Evolutionary conservation across 768 basidiomycete genomes (phyloP), one percentile per base, ranked within the genome.

Genomic region (Auriscalpium vulgare): DNA sequence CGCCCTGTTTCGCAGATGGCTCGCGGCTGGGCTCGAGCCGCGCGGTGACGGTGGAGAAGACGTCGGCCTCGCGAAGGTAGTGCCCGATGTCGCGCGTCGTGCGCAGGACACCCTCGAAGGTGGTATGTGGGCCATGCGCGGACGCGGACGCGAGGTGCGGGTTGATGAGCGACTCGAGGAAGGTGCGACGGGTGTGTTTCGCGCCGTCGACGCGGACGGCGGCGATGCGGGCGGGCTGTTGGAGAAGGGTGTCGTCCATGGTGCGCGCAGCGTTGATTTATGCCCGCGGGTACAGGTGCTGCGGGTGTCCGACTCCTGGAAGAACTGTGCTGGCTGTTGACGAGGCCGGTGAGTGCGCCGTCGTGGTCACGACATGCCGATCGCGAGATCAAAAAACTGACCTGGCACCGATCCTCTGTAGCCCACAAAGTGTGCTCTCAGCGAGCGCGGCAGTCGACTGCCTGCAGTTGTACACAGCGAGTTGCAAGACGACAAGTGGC

Each of bases 191-290:
- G 0, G 95, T 97, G 34, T 77, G 70, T 3, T 71, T 68, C 1
- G 91, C 85, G 54, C 93, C 93, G 61, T 88, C 82, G 13, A 98
- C 79, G 57, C 87, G 87, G 16, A 99, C 85, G 1, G 88, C 76
- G 13, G 85, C 80, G 50, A 99, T 77, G 40, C 78, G 76, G 50
- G 90, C 69, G 0, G 84, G 84, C 0, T 84, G 77, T 14, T 83
- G 73, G 49, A 89, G 71, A 63, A 87, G 92, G 17, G 71, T 73
- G 58, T 82, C 47, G 47, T 47, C 47, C n/a, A 29, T 47, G 47
- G n/a, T 13, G 17, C 29, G 23, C 23, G 29, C 29, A 29, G 7
- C 29, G 29, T 5, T 29, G 23, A 5, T 29, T 29, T 2, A 29
- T 2, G 23, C 23, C 23, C 29, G 29, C 29, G 29, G 29, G 29